Base-by-base conservation (phyloP, 768 basidiomycete species). In the Cystobasidium tubakii region DNA sequence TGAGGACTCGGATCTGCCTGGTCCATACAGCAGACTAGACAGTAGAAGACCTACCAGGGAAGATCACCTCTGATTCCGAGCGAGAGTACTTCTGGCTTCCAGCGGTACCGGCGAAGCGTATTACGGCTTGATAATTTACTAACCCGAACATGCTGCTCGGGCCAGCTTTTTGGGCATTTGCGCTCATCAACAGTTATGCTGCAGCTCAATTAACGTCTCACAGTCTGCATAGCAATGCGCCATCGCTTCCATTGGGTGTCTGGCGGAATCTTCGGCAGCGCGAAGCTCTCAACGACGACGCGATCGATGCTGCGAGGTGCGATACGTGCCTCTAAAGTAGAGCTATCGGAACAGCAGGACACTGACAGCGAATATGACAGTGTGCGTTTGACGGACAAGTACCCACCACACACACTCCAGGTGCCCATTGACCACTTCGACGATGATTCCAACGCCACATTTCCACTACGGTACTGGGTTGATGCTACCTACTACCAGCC, bases 401-500 rank as follows among this genome's bases (percentile, higher is more conserved):
- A 57, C 34, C 54, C 69, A 33, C 7, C 69, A n/a, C 55, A 62
- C 42, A 71, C 53, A 7, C 53, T 71, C 36, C 33, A 55, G 15
- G 54, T 71, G 19, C 69, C 69, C 1, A 33, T 74, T 15, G 63
- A 66, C 42, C 73, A 74, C 33, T 73, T 74, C n/a, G 65, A 42
- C 25, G n/a, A 21, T n/a, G 19, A 29, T 12, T 82, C 83, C 12
- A 82, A 83, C 53, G 85, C 86, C 53, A 90, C 87, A 0, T 97
- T 91, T 82, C 82, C 85, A 65, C 93, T 98, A 79, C 86, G 95
- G 23, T 99, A 92, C 81, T 99, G 95, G 95, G 84, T 94, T 43
- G 93, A 88, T 79, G 86, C 86, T 23, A 85, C 90, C 39, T 87
- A 91, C 80, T 97, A 94, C 81, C 83, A 86, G 69, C 75, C 84